A percentile compares a stretch with the other conserved stretches of the same genome.
phyloP scores from a whole-genome alignment of 2,329 filamentous ascomycete genomes.

The Colletotrichum falcatum region DNA sequence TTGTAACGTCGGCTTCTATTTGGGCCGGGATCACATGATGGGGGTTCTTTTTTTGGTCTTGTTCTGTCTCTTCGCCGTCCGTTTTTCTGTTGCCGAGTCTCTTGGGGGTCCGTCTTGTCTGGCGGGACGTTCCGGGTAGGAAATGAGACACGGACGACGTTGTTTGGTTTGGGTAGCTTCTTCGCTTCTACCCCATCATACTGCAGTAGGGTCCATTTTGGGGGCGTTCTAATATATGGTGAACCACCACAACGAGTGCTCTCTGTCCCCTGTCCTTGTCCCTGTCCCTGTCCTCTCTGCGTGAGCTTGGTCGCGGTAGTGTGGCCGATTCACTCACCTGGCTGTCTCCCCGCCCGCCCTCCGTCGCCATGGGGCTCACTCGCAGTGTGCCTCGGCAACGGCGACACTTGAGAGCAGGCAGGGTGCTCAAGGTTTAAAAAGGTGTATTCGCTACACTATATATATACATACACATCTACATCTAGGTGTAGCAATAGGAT shows the following conservation, averaged over 20 bases:
- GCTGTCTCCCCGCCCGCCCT: too few species aligned
- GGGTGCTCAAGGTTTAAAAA: neutral
- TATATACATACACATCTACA: neutral
- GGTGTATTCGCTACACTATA: neutral
- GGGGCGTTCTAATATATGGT: slow-evolving; percentile 3
- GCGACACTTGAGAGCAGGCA: neutral
- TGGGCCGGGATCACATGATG: neutral
- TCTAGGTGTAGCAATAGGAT: neutral
- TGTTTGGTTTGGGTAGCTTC: slow-evolving; percentile 2
- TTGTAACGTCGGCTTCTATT: slow-evolving; percentile 3
- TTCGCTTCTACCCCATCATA: neutral
- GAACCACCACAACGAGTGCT: neutral
- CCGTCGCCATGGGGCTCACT: too few species aligned
- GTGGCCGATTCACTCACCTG: neutral
- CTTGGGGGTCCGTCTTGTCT: neutral
- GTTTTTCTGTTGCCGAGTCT: neutral
- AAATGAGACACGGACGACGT: neutral
- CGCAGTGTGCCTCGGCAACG: neutral
- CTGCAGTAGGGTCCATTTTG: neutral
- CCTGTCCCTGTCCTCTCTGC: neutral
- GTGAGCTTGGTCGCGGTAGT: neutral
- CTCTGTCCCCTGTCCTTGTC: too few species aligned
- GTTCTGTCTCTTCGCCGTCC: neutral
- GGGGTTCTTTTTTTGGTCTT: neutral
- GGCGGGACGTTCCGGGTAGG: neutral